phyloP scores from a whole-genome alignment of 495 filamentous ascomycete genomes.

The Penicillium ucsense region DNA sequence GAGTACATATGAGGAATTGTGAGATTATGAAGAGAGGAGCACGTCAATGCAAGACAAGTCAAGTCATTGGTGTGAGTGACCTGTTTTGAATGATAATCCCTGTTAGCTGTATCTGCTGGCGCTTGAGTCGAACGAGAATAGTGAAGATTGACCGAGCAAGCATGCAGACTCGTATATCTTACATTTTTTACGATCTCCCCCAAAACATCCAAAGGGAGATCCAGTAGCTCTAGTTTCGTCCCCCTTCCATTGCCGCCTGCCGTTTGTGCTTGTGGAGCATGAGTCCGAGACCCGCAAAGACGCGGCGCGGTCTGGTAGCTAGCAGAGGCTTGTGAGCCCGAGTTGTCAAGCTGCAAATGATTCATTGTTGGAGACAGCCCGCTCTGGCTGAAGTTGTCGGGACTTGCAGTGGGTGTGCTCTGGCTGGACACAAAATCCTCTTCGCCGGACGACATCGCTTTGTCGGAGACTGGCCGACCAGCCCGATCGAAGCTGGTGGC shows the following conservation, averaged over 20 bases:
- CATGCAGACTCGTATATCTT: conserved; percentile 1
- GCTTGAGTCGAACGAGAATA: neutral
- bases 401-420: conserved; percentile 19
- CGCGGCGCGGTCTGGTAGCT: conserved; percentile 4
- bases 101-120: too few relatives aligned
- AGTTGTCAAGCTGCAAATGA: conserved; percentile 26
- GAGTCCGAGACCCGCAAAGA: conserved; percentile 4
- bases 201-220: conserved; percentile 80
- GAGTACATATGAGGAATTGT: conserved; percentile 84
- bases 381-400: conserved; percentile 3
- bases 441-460: conserved; percentile 24
- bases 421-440: conserved; percentile 26
- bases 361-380: conserved; percentile 8
- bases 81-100: conserved; percentile 28
- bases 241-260: neutral
- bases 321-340: conserved; percentile 2
- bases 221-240: conserved; percentile 51
- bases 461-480: conserved; percentile 19
- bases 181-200: conserved; percentile 77
- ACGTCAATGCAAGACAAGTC: conserved; percentile 71
- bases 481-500: conserved; percentile 11
- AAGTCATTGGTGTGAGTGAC: conserved; percentile 83
- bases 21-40: conserved; percentile 73
- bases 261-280: neutral
- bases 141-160: neutral